A percentile compares a stretch with the other conserved stretches of the same genome.
These are phyloP conservation scores for Bryoerythrophyllum caledonicum DNA, from an alignment of 225 moss, liverwort and hornwort genomes.

Conservation along the genomic window DNA sequence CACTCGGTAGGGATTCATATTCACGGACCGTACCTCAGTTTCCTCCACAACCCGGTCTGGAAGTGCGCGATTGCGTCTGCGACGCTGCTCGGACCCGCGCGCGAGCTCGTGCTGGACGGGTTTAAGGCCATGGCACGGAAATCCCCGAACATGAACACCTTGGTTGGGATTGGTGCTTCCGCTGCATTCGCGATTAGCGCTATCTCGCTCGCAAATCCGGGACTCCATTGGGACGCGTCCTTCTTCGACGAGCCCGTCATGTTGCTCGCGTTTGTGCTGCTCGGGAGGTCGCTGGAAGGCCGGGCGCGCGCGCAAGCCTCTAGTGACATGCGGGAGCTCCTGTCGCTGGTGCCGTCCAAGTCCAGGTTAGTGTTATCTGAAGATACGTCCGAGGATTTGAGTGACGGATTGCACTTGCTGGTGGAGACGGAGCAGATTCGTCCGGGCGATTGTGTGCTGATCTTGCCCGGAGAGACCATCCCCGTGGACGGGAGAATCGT, in stretches of 20 bases:
- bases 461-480: conserved; percentile 88
- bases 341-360: conserved; percentile 82
- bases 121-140: conserved; percentile 69
- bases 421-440: conserved; percentile 88
- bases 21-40: conserved; percentile 56
- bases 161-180: conserved; percentile 82
- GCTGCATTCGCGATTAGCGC: conserved; percentile 83
- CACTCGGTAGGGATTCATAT: conserved; percentile 76
- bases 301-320: conserved; percentile 90
- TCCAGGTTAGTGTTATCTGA: conserved; percentile 80
- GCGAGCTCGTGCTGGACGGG: conserved; percentile 81
- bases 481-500: conserved; percentile 85
- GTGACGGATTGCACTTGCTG: conserved; percentile 61
- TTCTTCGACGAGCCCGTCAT: conserved; percentile 98
- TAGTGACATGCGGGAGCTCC: conserved; percentile 94
- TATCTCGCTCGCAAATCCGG: conserved; percentile 68
- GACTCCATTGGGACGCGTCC: conserved; percentile 85
- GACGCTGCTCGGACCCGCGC: conserved; percentile 85
- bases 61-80: conserved; percentile 82
- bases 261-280: conserved; percentile 86
- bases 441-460: conserved; percentile 71
- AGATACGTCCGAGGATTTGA: conserved; percentile 28
- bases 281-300: conserved; percentile 84
- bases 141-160: conserved; percentile 94
- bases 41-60: conserved; percentile 74